Base-by-base conservation (phyloP, 202 grass and related monocot species). In the Schoenoplectus tabernaemontani region DNA sequence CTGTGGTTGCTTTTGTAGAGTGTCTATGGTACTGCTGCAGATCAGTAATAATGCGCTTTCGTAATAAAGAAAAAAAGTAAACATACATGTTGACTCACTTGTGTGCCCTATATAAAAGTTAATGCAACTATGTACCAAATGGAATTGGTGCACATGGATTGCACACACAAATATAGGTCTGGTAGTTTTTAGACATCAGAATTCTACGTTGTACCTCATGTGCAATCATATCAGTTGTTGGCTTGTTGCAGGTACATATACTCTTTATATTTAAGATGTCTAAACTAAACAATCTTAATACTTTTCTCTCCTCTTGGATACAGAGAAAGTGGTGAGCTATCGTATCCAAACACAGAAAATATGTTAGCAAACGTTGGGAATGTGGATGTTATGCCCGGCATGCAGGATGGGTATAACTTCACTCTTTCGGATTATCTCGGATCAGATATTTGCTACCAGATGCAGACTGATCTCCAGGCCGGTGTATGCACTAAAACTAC, bases 381-480 rank as follows among this genome's bases (percentile, higher is more conserved):
- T 86, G 84, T 87, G 1, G 86, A 88, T 61, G 84, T 83, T 53
- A 84, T 99, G 80, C 86, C 89, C 61, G 82, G 67, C 59, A 89
- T 95, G 44, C 96, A 91, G 84, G 96, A 99, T 83, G 86, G 84
- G 59, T 99, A 89, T 78, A 80, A 43, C 89, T 66, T 99, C 58
- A 87, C 60, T 13, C 84, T 99, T 89, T 87, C 96, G 83, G 96
- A 99, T 85, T 99, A 88, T 81, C 88, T 99, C 73, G 89, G 89
- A 78, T 59, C 87, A 78, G 91, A 92, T 84, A 94, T 98, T 77
- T 83, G 84, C 88, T 93, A 86, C 42, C 89, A 89, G 85, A 88
- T 88, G 37, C 85, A 89, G 86, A 66, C 79, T 47, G 90, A 91
- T 8, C 83, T 99, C 86, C 92, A 90, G 48, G 72, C 80, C 80